A percentile compares a stretch with the other conserved stretches of the same genome.
Conservation (phyloP, 1,139 yeast genomes). For the Hyphopichia buzzinii region DNA sequence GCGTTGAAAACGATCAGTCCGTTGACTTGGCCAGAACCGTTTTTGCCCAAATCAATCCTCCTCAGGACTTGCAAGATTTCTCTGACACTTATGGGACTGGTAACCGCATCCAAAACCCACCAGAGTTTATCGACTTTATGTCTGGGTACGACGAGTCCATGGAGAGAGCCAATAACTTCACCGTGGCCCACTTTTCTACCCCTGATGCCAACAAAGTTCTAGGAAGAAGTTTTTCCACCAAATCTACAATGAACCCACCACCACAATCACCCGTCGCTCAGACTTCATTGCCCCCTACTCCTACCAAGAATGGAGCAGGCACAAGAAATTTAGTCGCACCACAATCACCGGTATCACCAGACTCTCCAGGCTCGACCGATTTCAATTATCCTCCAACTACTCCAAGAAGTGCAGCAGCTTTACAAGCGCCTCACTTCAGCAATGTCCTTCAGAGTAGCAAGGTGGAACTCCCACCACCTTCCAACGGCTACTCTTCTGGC, state of each 20-base stretch:
- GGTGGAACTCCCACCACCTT: constrained; percentile 2
- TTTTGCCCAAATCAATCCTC: constrained; percentile 68
- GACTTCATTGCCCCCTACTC: constrained; percentile 3
- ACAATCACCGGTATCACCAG: no score
- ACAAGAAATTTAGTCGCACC: neutral
- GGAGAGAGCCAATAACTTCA: constrained; percentile 16
- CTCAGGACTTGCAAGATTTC: constrained; percentile 57
- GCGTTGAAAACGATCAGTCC: constrained; percentile 75
- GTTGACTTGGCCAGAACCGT: constrained; percentile 68
- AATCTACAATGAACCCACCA: constrained; percentile 11
- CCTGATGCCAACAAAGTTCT: constrained; percentile 38
- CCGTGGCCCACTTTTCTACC: constrained; percentile 29
- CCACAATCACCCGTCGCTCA: constrained; percentile 2
- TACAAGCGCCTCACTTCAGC: constrained; percentile 3
- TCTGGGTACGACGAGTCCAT: constrained; percentile 31
- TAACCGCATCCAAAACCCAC: constrained; percentile 55
- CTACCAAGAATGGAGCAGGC: neutral
- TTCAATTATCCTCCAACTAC: constrained; percentile 1
- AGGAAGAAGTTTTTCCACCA: constrained; percentile 32
- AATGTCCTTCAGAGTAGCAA: constrained; percentile 1
- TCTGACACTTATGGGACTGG: constrained; percentile 66
- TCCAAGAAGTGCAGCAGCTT: neutral
- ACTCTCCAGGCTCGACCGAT: no score
- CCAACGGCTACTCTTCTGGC: neutral
- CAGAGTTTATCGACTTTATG: constrained; percentile 43